Evolutionary conservation across 1,284 basidiomycete genomes (phyloP).

Genomic region (Pseudozyma tsukubaensis): DNA sequence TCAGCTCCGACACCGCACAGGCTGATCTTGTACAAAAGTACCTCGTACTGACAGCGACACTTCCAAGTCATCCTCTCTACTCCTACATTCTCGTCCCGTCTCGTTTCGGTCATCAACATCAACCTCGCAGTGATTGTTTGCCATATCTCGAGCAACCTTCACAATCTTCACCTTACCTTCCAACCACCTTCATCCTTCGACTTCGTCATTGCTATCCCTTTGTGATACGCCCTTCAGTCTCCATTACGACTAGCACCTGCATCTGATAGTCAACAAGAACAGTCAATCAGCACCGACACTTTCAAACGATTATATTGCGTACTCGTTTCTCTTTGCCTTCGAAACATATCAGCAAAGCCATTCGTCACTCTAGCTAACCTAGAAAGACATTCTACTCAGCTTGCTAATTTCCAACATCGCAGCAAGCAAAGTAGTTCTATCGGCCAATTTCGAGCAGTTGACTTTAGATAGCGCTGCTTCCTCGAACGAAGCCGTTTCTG

Average conservation of each 20-base stretch:
- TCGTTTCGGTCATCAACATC: conserved; percentile 7
- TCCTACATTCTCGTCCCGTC: conserved; percentile 11
- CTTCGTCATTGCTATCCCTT: neutral
- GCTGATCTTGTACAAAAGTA: conserved; percentile 34
- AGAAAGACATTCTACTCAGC: no score
- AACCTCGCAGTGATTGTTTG: conserved; percentile 4
- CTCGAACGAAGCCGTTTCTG: no score
- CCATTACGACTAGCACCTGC: conserved; percentile 1
- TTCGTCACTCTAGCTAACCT: no score
- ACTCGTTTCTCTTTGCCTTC: neutral
- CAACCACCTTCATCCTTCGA: conserved; percentile 17
- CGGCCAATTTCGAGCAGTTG: no score
- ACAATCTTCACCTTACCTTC: conserved; percentile 24
- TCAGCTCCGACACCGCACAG: conserved; percentile 9
- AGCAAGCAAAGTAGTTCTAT: no score
- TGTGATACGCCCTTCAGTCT: neutral
- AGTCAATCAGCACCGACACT: conserved; percentile 5
- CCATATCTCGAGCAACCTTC: neutral
- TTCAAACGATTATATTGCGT: no score
- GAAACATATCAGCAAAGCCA: no score
- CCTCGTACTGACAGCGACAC: conserved; percentile 5
- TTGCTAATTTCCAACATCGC: no score
- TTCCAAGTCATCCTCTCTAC: neutral
- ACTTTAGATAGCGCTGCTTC: no score
- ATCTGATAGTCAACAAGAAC: neutral